Evolutionary conservation across 2,329 filamentous ascomycete genomes (phyloP), one percentile per base, ranked within the genome.

Genomic region (Ceratocystis variospora): DNA sequence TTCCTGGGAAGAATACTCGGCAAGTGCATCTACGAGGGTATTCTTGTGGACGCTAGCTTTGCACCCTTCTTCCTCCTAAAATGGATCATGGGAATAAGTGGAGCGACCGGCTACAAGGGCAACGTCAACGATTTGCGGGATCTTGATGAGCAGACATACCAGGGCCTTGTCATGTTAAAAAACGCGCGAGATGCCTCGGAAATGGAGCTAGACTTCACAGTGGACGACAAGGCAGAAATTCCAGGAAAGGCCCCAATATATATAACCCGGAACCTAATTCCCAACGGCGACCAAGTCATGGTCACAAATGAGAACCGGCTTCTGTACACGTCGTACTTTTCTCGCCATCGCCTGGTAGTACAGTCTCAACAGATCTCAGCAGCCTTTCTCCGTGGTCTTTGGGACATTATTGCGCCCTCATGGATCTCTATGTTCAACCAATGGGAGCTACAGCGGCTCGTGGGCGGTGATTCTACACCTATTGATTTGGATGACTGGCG

Each of bases 381-480:
- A 25, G 90, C 91, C 1, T 99, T 99, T 74, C 81, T 99, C 6
- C 85, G 85, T 66, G 94, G 94, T 0, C 83, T 99, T 0, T 85
- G 88, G 25, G 81, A 87, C 70, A 96, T 99, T 73, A 94, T 99
- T 70, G 87, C 92, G 67, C 92, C 93, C 0, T 84, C 85, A 2
- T 99, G 94, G 94, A 82, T 99, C 3, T 91, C 88, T 71, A 97
- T 99, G 94, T 99, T 99, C 79, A 99, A 99, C 75, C 93, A 96
- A 74, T 85, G 85, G 2, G 94, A 99, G 74, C 82, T 99, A 3
- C 94, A 97, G 76, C 94, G 90, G 1, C 85, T 99, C 5, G 88
- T 99, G 17, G 90, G 91, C 64, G 94, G 94, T 55, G 91, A 96
- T 71, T 87, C 86, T 33, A 87, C 87, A 8, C 86, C 89, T 69